Conservation (phyloP, 441 rosid genomes). For the Pelargonium australe region DNA sequence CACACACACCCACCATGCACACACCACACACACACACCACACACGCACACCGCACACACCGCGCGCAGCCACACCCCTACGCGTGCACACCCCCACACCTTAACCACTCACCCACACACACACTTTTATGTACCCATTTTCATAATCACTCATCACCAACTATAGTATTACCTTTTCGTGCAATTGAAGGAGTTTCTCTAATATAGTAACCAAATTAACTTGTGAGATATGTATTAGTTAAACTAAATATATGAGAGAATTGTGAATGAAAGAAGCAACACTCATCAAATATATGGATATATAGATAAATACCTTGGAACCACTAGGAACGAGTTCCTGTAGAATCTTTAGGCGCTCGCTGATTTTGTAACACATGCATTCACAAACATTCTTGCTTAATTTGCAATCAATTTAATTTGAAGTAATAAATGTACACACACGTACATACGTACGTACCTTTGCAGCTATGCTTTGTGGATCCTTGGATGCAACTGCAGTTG, state of each 20-base stretch:
- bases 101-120: too few species aligned
- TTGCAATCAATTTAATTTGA: too few species aligned
- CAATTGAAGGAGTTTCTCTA: conserved; percentile 90
- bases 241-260: too few species aligned
- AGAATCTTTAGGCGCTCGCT: conserved; percentile 76
- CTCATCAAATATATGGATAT: neutral
- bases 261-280: too few species aligned
- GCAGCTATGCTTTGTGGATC: conserved; percentile 93
- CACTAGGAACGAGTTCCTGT: conserved; percentile 85
- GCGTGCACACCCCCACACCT: too few species aligned
- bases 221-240: conserved; percentile 12
- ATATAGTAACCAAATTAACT: conserved; percentile 94
- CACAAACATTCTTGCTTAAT: conserved; percentile 9
- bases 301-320: conserved; percentile 50
- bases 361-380: conserved; percentile 31
- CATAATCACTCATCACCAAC: too few species aligned
- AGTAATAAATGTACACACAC: too few species aligned
- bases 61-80: too few species aligned
- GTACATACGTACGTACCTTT: conserved; percentile 43
- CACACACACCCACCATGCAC: too few species aligned
- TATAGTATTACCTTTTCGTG: conserved; percentile 63
- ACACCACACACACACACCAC: too few species aligned
- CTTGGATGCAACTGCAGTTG: conserved; percentile 35
- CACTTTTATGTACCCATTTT: too few species aligned
- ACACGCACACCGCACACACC: too few species aligned